phyloP scores from a whole-genome alignment of 2,329 filamentous ascomycete species.

The Aureobasidium sp. region DNA sequence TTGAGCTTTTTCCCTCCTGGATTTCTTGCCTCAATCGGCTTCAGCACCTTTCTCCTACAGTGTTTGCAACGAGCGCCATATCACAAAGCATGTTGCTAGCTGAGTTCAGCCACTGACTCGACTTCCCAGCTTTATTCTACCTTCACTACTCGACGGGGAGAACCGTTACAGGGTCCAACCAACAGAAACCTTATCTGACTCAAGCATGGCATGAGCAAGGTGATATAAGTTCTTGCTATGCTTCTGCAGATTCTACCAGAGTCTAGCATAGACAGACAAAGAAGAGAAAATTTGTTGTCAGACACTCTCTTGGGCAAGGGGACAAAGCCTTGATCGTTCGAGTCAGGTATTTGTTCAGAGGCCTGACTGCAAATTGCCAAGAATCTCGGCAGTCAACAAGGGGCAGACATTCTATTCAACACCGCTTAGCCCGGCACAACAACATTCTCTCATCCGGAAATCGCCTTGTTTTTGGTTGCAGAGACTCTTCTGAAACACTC shows the following conservation, averaged over 20 bases:
- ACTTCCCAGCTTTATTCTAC: background rate
- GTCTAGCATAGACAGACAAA: background rate
- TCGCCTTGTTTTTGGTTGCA: background rate
- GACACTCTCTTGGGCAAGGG: background rate
- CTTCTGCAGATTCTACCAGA: background rate
- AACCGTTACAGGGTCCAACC: conserved; percentile 10
- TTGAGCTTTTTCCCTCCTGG: background rate
- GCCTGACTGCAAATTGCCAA: background rate
- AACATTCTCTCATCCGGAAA: background rate
- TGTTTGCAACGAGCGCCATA: background rate
- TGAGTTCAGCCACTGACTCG: conserved; percentile 11
- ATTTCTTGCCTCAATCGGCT: background rate
- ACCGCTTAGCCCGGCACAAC: background rate
- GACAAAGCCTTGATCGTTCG: background rate
- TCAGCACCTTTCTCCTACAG: background rate
- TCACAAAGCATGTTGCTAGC: background rate
- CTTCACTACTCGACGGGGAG: background rate
- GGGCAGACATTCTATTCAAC: background rate
- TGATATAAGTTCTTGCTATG: background rate
- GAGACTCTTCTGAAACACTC: background rate
- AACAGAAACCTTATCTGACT: background rate
- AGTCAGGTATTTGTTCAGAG: background rate
- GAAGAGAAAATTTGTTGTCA: background rate
- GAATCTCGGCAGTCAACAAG: background rate
- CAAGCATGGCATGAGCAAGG: background rate